Evolutionary conservation across 1,139 yeast genomes (phyloP), one percentile per base, ranked within the genome.

Genomic region (Blastobotrys ciferrii): DNA sequence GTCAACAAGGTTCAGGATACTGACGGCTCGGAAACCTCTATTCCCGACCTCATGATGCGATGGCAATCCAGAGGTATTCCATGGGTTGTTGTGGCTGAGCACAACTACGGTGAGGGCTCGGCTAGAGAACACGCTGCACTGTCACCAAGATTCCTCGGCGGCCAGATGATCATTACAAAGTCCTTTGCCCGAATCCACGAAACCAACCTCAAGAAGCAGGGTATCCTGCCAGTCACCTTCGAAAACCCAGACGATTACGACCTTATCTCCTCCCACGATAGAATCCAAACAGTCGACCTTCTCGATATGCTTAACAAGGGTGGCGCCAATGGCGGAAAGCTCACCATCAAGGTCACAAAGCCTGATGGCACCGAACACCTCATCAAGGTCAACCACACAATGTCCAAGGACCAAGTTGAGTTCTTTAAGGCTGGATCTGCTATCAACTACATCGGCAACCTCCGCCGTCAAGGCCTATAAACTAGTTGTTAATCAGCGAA

Each of bases 41-140:
- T 92, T 58, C 98, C 98, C n/a, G 98, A 88, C 61, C 77, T 91
- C 52, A 91, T 92, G 98, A 85, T 84, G 70, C 86, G 87, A 66
- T 92, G 97, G 97, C 91, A 91, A 70, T 74, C 80, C 42, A 94
- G 87, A 55, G 61, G 70, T 6, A 79, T 87, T 60, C 94, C 95
- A 14, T 92, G 98, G 98, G 78, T 82, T 56, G 97, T 92, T 43
- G 85, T 92, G 55, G 98, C 97, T 46, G 98, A 91, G 66, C 96
- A 92, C 67, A 92, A 92, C 72, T 92, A 91, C 63, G 98, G 98
- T 70, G 98, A 92, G 75, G 98, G 98, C 57, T 88, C 97, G 49
- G 97, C 98, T 19, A 86, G 98, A 77, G 98, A 92, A 68, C 98
- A 92, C 65, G 98, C 98, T 47, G 98, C 98, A 4, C 75, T 92